phyloP scores from a whole-genome alignment of 805 yeast genomes.

The Myxozyma kluyveri region DNA sequence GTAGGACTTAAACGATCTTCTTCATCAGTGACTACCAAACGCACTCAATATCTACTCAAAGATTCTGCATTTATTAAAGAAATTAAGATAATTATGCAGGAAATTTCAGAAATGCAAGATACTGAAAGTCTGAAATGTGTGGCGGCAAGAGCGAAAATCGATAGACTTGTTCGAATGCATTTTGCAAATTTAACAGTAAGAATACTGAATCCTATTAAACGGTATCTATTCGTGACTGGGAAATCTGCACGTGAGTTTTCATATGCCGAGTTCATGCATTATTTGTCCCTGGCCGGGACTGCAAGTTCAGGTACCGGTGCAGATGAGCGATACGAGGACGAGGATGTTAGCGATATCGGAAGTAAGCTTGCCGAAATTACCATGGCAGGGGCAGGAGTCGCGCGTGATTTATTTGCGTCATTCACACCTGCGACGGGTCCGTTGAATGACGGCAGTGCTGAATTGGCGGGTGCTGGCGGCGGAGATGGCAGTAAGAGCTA shows the following conservation, averaged over 20 bases:
- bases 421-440: no score
- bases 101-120: background rate
- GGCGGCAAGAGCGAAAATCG: conserved; percentile 1
- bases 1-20: conserved; percentile 10
- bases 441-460: background rate
- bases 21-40: conserved; percentile 1
- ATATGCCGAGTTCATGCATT: conserved; percentile 22
- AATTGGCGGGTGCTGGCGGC: background rate
- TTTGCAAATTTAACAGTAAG: conserved; percentile 28
- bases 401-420: no score
- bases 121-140: background rate
- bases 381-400: no score
- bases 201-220: conserved; percentile 23
- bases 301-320: background rate
- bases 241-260: conserved; percentile 18
- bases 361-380: no score
- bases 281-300: conserved; percentile 1
- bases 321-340: conserved; percentile 1
- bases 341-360: background rate
- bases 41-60: conserved; percentile 10
- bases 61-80: conserved; percentile 16
- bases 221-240: conserved; percentile 23
- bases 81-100: conserved; percentile 11
- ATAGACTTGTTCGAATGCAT: conserved; percentile 20
- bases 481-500: background rate